Evolutionary conservation across 345 rosid genomes (phyloP).

Genomic region (Rhizophora mangle): DNA sequence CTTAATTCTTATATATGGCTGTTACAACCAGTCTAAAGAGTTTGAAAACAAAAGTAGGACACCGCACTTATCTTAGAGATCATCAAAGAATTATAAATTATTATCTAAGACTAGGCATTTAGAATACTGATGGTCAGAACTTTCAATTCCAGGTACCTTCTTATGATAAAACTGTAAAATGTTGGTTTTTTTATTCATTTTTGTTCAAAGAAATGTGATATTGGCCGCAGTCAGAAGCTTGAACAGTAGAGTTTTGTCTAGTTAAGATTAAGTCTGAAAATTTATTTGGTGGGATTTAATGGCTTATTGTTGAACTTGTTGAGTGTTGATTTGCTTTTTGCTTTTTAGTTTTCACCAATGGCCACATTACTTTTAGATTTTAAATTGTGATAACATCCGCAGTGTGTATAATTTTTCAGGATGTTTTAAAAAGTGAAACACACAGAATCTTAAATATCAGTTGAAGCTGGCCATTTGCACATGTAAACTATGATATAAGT

Average conservation of each 20-base stretch:
- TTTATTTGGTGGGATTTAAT: background rate
- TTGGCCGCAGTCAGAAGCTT: no score
- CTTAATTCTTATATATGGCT: no score
- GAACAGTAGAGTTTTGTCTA: no score
- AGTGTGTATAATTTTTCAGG: constrained; percentile 44
- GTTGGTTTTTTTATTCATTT: background rate
- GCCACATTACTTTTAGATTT: constrained; percentile 1
- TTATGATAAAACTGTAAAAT: background rate
- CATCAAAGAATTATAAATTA: background rate
- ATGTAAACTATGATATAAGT: constrained; percentile 97
- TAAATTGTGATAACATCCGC: background rate
- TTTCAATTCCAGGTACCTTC: background rate
- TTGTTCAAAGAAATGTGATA: no score
- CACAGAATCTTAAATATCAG: constrained; percentile 77
- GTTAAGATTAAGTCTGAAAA: no score
- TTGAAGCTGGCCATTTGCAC: constrained; percentile 95
- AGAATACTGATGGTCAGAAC: background rate
- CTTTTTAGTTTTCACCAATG: background rate
- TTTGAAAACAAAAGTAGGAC: no score
- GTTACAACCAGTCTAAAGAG: no score
- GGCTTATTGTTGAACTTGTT: background rate
- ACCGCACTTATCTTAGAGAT: no score
- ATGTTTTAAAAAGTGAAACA: constrained; percentile 77
- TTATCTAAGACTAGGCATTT: background rate
- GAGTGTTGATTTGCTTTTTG: background rate